Evolutionary conservation across 441 rosid genomes (phyloP), one percentile per base, ranked within the genome.

Genomic region (Raphanus hybrid): DNA sequence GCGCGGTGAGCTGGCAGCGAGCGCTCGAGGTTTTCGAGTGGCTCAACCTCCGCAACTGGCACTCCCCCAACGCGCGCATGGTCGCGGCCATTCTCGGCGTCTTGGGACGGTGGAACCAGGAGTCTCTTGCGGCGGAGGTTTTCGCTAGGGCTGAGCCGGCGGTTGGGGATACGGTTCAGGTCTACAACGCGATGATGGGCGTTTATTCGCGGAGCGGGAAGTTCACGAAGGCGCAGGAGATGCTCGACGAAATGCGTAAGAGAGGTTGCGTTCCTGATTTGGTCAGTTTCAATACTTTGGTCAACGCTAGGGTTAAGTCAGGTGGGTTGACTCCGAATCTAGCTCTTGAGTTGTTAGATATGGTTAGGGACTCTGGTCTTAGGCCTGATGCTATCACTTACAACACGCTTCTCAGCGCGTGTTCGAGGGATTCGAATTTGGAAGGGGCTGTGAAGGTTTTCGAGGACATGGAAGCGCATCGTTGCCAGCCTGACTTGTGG

Each of bases 171-270:
- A 89, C 88, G 4, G 95, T 93, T 52, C 98, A 93, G 82, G 98
- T 95, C 6, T 93, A 93, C 74, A 93, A 95, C 76, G 93, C 98
- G 26, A 91, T 93, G 96, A 95, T 93, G 97, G 97, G 94, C 4
- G 98, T 93, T 69, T 93, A 93, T 77, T 95, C 98, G 0, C 86
- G 99, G 63, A 80, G 78, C 48, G 97, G 96, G 15, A 84, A 82
- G 83, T 91, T 93, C 67, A 72, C 72, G 3, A 84, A 90, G 82
- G 95, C 89, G 57, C 95, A 85, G 69, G 84, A 90, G 75, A 70
- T 93, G 90, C 89, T 95, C 63, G 89, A 87, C 67, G 77, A 86
- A 78, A 91, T 95, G 96, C 92, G 88, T 8, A 73, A 89, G 48
- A 85, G 88, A 82, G 94, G 94, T 1, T 95, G 96, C 60, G 88